Evolutionary conservation across 2,329 filamentous ascomycete species (phyloP), one percentile per base, ranked within the genome.

Genomic region (Colletotrichum incanum): DNA sequence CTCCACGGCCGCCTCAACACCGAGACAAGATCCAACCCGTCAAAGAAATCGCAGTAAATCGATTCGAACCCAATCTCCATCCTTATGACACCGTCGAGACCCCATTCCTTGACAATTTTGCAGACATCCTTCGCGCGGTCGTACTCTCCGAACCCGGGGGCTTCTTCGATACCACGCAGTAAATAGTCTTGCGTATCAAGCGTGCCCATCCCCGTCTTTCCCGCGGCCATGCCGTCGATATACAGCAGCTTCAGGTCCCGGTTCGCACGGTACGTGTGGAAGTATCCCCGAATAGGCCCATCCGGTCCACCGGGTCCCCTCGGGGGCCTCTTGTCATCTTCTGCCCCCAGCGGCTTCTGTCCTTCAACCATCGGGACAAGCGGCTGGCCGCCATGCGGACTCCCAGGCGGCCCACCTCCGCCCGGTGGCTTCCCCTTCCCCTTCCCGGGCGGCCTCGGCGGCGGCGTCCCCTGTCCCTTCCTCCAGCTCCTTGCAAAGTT

Each of bases 31-130:
- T 82, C 78, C 14, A 89, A 73, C 0, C 84, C 84, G 3, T 81
- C 74, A 12, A 75, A 74, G 56, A 94, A 94, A 65, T 91, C 83
- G 78, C 92, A 94, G 26, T 92, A 83, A 61, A 94, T 92, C 65
- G 93, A 85, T 79, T 94, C 92, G 74, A 93, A 93, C 0, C 92
- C 92, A 23, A 87, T 86, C 77, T 94, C 92, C 86, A 91, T 91
- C 14, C 92, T 87, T 2, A 94, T 80, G 28, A 93, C 83, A 0
- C 90, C 91, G 75, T 93, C 89, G n/a, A 93, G 84, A 12, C 88
- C 88, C 91, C 79, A 89, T 65, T 76, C 79, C 71, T 55, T 79
- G 12, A 88, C 85, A 12, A 92, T 75, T 0, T 85, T 79, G 78
- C 93, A 94, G 1, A 93, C 80, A 1, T 84, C 83, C 1, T 75